These are phyloP conservation scores for Teratosphaeria pseudoeucalypti DNA, from an alignment of 2,329 filamentous ascomycete species.

Conservation along the genomic window DNA sequence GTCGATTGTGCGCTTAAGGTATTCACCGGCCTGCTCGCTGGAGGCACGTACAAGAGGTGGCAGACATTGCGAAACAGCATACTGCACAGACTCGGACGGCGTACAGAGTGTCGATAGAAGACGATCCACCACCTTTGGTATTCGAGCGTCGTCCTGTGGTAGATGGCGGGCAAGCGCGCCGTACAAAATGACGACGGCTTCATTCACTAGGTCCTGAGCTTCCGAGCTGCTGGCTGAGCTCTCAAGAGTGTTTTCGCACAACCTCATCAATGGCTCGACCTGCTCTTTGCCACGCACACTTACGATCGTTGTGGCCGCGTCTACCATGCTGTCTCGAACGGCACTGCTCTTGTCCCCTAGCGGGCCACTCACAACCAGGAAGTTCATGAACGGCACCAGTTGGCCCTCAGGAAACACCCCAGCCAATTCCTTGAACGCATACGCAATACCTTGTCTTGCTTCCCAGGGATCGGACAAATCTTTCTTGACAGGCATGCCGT, in stretches of 20 bases:
- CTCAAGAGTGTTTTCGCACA: slow-evolving; percentile 82
- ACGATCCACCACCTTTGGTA: slow-evolving; percentile 78
- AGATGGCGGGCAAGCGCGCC: slow-evolving; percentile 86
- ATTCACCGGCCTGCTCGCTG: slow-evolving; percentile 64
- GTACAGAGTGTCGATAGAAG: slow-evolving; percentile 81
- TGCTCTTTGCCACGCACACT: slow-evolving; percentile 69
- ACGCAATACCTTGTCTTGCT: slow-evolving; percentile 74
- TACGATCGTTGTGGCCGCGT: slow-evolving; percentile 74
- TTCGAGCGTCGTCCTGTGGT: slow-evolving; percentile 70
- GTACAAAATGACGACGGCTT: slow-evolving; percentile 95
- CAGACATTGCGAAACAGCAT: slow-evolving; percentile 86
- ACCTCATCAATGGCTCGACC: slow-evolving; percentile 82
- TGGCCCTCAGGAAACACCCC: slow-evolving; percentile 56
- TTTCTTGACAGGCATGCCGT: slow-evolving; percentile 85
- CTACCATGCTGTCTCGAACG: slow-evolving; percentile 84
- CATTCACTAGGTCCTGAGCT: slow-evolving; percentile 80
- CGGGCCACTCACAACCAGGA: slow-evolving; percentile 76
- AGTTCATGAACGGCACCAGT: slow-evolving; percentile 69
- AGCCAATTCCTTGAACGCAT: slow-evolving; percentile 75
- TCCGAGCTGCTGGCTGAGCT: slow-evolving; percentile 72
- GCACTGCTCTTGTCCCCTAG: slow-evolving; percentile 69
- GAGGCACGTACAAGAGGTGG: slow-evolving; percentile 82
- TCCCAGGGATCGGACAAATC: slow-evolving; percentile 88
- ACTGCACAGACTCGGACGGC: slow-evolving; percentile 93
- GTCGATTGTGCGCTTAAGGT: slow-evolving; percentile 71